Percentiles rank a stretch among this genome's conserved stretches.
phyloP scores from a whole-genome alignment of 805 yeast species.

The Blastobotrys peoriensis region DNA sequence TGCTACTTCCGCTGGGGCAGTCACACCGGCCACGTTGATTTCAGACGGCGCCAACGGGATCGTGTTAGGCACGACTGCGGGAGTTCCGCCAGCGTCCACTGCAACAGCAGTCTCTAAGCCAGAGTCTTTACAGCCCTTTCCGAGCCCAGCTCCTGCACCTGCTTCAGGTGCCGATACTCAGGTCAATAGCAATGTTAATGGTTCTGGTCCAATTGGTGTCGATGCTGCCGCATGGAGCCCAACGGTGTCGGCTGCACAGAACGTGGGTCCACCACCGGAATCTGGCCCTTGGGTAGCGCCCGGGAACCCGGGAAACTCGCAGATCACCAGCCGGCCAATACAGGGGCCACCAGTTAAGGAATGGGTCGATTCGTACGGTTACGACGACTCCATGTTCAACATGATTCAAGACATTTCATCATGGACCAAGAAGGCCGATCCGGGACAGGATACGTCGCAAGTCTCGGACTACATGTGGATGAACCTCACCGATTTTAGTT shows the following conservation, averaged over 20 bases:
- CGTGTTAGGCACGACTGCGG: too few species aligned
- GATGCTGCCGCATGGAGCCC: too few species aligned
- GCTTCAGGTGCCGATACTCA: not conserved
- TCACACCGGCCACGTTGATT: not conserved
- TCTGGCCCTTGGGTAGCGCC: not conserved
- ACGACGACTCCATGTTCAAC: constrained; percentile 24
- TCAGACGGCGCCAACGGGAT: not conserved
- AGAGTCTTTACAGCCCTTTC: not conserved
- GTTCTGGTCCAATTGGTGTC: too few species aligned
- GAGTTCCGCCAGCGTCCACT: not conserved
- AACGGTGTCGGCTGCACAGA: not conserved
- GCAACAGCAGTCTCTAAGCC: not conserved
- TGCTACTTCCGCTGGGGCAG: not conserved
- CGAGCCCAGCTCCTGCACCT: not conserved
- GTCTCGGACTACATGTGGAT: constrained; percentile 15
- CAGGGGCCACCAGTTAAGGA: not conserved
- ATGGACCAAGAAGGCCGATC: constrained; percentile 19
- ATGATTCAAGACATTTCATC: constrained; percentile 27
- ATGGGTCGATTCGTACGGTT: constrained; percentile 17
- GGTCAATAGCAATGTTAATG: not conserved
- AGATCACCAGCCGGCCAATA: not conserved
- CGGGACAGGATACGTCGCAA: constrained; percentile 6
- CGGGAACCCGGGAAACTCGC: not conserved
- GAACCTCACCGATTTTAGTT: constrained; percentile 16
- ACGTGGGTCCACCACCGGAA: not conserved